Evolutionary conservation across 1,139 yeast genomes (phyloP).

Genomic region (Candida albicans): DNA sequence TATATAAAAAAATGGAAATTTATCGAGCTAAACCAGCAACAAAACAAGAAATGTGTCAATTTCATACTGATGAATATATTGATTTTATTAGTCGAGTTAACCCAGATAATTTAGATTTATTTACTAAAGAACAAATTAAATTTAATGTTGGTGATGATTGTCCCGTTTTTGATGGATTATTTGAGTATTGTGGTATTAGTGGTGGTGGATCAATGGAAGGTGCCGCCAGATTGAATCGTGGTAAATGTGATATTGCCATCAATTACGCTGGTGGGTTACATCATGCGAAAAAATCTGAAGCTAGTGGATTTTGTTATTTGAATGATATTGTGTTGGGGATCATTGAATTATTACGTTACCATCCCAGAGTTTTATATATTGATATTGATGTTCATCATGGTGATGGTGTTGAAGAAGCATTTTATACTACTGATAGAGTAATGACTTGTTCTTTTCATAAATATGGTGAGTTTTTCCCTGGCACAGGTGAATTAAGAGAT

Average conservation of each 20-base stretch:
- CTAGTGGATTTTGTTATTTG: conserved; percentile 93
- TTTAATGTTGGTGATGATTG: conserved; percentile 98
- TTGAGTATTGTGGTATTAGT: conserved; percentile 83
- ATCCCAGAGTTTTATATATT: conserved; percentile 88
- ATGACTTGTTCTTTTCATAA: conserved; percentile 97
- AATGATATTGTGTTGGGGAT: conserved; percentile 93
- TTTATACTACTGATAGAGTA: conserved; percentile 90
- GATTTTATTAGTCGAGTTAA: conserved; percentile 91
- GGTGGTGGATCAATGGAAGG: conserved; percentile 96
- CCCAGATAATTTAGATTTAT: conserved; percentile 90
- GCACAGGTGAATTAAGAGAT: conserved; percentile 88
- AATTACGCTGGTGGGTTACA: conserved; percentile 98
- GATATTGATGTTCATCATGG: conserved; percentile 98
- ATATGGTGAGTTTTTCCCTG: conserved; percentile 96
- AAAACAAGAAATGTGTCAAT: conserved; percentile 97
- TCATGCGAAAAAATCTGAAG: conserved; percentile 94
- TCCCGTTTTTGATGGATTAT: conserved; percentile 94
- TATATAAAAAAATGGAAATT: conserved; percentile 96
- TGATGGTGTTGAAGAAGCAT: conserved; percentile 98
- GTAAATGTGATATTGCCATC: conserved; percentile 91
- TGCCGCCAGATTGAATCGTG: conserved; percentile 76
- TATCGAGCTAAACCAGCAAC: conserved; percentile 98
- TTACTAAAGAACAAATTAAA: conserved; percentile 88
- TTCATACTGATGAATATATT: conserved; percentile 95
- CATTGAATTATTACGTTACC: conserved; percentile 76